Percentiles rank a stretch among this genome's conserved stretches.
These are phyloP conservation scores for Candida tammaniensis DNA, from an alignment of 805 yeast genomes.

Conservation along the genomic window DNA sequence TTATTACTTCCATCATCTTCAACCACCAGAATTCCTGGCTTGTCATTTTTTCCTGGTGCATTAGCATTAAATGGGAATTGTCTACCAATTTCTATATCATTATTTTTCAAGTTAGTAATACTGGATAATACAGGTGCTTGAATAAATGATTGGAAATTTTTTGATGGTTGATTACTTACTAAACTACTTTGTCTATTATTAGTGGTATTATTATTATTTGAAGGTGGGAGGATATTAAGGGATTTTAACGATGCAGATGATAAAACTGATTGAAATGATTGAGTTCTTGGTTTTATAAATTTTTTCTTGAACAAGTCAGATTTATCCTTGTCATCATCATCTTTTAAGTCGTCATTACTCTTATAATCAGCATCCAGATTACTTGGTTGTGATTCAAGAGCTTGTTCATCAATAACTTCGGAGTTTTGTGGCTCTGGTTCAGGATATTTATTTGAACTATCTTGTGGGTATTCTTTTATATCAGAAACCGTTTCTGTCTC, in stretches of 20 bases:
- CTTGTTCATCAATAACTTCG: too few species aligned
- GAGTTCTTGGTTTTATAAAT: slow-evolving; percentile 36
- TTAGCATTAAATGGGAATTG: slow-evolving; percentile 32
- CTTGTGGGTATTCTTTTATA: too few species aligned
- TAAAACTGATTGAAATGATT: slow-evolving; percentile 43
- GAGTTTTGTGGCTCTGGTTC: too few species aligned
- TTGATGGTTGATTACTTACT: slow-evolving; percentile 23
- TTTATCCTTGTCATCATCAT: background rate
- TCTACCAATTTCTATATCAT: slow-evolving; percentile 40
- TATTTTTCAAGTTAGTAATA: slow-evolving; percentile 29
- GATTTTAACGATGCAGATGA: slow-evolving; percentile 43
- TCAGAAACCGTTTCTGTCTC: too few species aligned
- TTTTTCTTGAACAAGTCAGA: slow-evolving; percentile 32
- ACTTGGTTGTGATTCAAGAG: too few species aligned
- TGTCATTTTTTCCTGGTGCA: slow-evolving; percentile 1
- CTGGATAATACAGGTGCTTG: slow-evolving; percentile 45
- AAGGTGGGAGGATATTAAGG: slow-evolving; percentile 17
- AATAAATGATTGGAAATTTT: slow-evolving; percentile 43
- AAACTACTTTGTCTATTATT: slow-evolving; percentile 12
- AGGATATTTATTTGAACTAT: too few species aligned
- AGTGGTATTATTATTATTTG: slow-evolving; percentile 6
- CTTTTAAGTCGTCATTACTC: too few species aligned
- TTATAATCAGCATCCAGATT: too few species aligned
- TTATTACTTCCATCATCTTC: slow-evolving; percentile 3
- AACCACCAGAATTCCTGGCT: slow-evolving; percentile 1